Percentiles rank a stretch among this genome's conserved stretches.
Conservation (phyloP, 2,329 filamentous ascomycete species). For the Fusarium redolens region DNA sequence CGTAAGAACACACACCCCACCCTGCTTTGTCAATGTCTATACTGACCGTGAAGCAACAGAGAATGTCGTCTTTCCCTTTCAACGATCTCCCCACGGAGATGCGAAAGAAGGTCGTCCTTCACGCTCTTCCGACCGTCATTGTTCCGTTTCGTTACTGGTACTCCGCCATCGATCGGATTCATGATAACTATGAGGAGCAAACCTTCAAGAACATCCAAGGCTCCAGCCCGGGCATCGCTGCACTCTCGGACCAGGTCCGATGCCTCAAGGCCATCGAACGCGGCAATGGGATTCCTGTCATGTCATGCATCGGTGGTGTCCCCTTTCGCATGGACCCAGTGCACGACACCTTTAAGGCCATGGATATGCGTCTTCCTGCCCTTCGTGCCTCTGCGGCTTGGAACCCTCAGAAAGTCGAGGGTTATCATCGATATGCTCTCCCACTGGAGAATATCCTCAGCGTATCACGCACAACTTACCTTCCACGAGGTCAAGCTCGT, state of each 20-base stretch:
- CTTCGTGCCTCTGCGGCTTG: not conserved
- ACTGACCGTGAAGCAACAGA: not conserved
- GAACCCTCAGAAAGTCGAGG: accelerated
- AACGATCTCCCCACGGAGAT: no score
- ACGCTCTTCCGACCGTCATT: no score
- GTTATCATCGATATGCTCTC: not conserved
- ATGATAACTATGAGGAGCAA: accelerated
- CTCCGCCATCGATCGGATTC: accelerated
- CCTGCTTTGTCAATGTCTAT: accelerated
- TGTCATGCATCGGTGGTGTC: not conserved
- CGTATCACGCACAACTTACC: not conserved
- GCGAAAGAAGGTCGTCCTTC: no score
- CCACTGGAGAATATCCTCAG: accelerated
- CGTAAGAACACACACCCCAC: not conserved
- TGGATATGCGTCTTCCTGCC: not conserved
- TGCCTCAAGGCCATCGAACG: not conserved
- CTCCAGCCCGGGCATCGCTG: not conserved
- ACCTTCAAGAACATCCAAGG: not conserved
- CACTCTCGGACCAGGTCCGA: not conserved
- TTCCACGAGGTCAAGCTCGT: not conserved
- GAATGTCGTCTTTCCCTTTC: no score
- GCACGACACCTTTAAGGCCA: not conserved
- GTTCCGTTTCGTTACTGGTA: not conserved
- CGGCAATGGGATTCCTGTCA: no score
- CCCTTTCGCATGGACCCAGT: not conserved